These are phyloP conservation scores for Saturnispora quitensis DNA, from an alignment of 805 yeast genomes.

Conservation along the genomic window DNA sequence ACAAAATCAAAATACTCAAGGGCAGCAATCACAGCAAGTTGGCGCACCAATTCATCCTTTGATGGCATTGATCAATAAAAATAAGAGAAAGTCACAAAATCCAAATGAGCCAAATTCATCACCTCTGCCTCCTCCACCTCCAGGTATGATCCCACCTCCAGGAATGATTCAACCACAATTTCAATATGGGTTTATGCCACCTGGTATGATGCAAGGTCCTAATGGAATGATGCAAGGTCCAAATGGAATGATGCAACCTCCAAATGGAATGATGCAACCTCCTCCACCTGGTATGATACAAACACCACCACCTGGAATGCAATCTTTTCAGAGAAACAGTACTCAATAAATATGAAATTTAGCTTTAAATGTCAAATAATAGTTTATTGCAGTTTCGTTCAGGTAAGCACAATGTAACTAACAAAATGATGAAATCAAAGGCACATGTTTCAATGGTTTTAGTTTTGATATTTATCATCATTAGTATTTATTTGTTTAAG, in stretches of 20 bases:
- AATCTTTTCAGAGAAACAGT: background rate
- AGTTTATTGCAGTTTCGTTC: too few relatives aligned
- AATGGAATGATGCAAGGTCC: background rate
- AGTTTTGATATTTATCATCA: background rate
- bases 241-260: background rate
- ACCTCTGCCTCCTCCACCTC: constrained; percentile 5
- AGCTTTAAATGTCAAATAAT: background rate
- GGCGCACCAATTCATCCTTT: constrained; percentile 12
- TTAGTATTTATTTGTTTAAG: background rate
- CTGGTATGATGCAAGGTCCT: background rate
- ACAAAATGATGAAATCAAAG: too few relatives aligned
- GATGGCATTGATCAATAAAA: constrained; percentile 12
- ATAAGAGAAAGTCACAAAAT: constrained; percentile 11
- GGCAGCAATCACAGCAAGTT: constrained; percentile 1
- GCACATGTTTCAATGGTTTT: background rate
- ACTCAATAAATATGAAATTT: background rate
- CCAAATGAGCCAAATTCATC: constrained; percentile 3
- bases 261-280: background rate
- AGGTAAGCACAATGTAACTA: too few relatives aligned
- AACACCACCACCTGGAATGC: constrained; percentile 1
- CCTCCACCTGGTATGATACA: constrained; percentile 6
- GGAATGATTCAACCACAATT: constrained; percentile 2
- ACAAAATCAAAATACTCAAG: background rate
- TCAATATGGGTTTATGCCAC: constrained; percentile 5
- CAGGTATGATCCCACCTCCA: constrained; percentile 1